These are phyloP conservation scores for Suillus weaverae DNA, from an alignment of 768 basidiomycete species.

Conservation along the genomic window DNA sequence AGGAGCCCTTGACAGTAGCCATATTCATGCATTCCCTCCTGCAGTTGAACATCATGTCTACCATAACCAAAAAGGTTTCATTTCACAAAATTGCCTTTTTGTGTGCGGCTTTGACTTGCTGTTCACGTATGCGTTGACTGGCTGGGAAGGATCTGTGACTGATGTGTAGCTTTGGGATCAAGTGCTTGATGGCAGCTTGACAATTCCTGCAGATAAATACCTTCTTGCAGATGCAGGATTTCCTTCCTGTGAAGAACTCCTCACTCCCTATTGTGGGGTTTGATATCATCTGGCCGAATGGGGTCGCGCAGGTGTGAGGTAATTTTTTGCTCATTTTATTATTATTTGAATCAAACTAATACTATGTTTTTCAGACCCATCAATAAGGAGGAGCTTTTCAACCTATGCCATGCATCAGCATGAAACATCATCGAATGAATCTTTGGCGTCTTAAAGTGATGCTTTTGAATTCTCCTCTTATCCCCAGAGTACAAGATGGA, in stretches of 20 bases:
- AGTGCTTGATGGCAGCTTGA: conserved; percentile 24
- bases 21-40: conserved; percentile 5
- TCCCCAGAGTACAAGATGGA: conserved; percentile 16
- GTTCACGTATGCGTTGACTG: conserved; percentile 15
- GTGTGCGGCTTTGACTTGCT: conserved; percentile 14
- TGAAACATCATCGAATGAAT: too few relatives aligned
- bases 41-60: neutral
- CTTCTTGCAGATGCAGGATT: conserved; percentile 25
- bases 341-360: conserved; percentile 21
- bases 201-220: conserved; percentile 32
- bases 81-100: conserved; percentile 19
- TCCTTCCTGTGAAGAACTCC: conserved; percentile 19
- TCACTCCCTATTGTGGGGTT: conserved; percentile 38
- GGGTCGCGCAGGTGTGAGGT: conserved; percentile 11
- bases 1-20: conserved; percentile 31
- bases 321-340: too few relatives aligned
- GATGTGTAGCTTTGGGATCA: conserved; percentile 12
- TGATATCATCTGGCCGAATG: conserved; percentile 40
- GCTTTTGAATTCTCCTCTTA: conserved; percentile 13
- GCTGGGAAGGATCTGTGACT: conserved; percentile 20
- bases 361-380: too few relatives aligned
- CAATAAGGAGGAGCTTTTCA: too few relatives aligned
- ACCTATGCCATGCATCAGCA: too few relatives aligned
- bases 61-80: conserved; percentile 17
- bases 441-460: too few relatives aligned